Evolutionary conservation across 257 asterid genomes (phyloP).

Genomic region (Lavandula angustifolia): DNA sequence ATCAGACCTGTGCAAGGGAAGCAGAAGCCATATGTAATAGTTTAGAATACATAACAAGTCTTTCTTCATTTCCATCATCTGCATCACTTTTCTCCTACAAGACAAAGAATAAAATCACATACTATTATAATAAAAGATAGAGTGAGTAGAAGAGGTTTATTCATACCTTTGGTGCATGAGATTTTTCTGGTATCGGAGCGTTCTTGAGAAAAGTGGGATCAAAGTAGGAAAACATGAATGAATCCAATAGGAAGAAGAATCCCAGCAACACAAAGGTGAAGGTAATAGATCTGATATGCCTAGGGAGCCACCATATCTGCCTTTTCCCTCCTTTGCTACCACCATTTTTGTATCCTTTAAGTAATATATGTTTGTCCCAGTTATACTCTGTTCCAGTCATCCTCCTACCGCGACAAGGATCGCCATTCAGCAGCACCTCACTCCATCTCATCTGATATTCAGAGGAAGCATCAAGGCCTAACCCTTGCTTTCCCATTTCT

Average conservation of each 20-base stretch:
- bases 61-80: conserved; percentile 29
- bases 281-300: conserved; percentile 52
- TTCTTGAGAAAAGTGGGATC: conserved; percentile 45
- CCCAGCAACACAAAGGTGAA: conserved; percentile 54
- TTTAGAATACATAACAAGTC: conserved; percentile 58
- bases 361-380: conserved; percentile 48
- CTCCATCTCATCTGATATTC: conserved; percentile 44
- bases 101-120: background rate
- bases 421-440: conserved; percentile 40
- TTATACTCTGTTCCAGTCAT: conserved; percentile 41
- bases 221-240: conserved; percentile 56
- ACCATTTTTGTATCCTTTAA: conserved; percentile 52
- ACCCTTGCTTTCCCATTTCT: conserved; percentile 54
- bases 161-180: conserved; percentile 44
- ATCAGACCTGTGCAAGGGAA: conserved; percentile 72
- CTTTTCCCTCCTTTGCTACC: conserved; percentile 49
- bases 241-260: conserved; percentile 59
- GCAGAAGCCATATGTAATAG: conserved; percentile 63
- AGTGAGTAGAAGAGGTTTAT: background rate
- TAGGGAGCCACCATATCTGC: conserved; percentile 50
- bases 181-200: conserved; percentile 35
- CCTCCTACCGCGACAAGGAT: conserved; percentile 60
- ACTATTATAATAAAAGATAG: background rate
- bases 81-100: conserved; percentile 38
- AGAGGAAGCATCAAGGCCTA: conserved; percentile 34